phyloP scores from a whole-genome alignment of 2,329 filamentous ascomycete genomes.

The Xylaria sp. region DNA sequence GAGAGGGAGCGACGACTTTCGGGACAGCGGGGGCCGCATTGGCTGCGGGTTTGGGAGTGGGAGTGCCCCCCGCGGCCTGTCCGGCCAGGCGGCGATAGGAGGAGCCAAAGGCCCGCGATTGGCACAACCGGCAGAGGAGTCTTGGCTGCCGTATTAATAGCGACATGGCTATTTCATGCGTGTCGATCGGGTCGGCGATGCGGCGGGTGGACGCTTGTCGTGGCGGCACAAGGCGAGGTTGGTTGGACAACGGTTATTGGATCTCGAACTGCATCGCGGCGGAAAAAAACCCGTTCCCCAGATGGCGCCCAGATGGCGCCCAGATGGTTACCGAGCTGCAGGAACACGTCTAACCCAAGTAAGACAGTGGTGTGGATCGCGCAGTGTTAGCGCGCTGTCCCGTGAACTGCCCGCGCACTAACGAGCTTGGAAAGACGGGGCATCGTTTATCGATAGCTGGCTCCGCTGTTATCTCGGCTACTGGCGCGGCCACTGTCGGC shows the following conservation, averaged over 20 bases:
- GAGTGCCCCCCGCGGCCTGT: conserved; percentile 30
- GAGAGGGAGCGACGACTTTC: conserved; percentile 45
- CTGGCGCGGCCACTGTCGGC: conserved; percentile 34
- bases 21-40: conserved; percentile 7
- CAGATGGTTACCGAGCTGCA: conserved; percentile 26
- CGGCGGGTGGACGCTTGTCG: not conserved
- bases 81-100: conserved; percentile 47
- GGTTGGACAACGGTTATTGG: conserved; percentile 11
- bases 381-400: not conserved
- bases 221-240: not conserved
- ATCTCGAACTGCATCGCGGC: not conserved
- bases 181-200: not conserved
- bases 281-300: conserved; percentile 5
- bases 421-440: not conserved
- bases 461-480: not conserved
- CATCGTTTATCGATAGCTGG: conserved; percentile 24
- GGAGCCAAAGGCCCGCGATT: conserved; percentile 56
- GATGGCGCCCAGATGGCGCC: too few relatives aligned
- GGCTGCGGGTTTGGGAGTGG: conserved; percentile 29
- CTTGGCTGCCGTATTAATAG: conserved; percentile 39
- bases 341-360: conserved; percentile 18
- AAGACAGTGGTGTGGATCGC: conserved; percentile 23
- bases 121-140: conserved; percentile 55
- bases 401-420: too few relatives aligned
- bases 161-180: conserved; percentile 22